Conservation (phyloP, 768 basidiomycete genomes). For the Tubosaeta sp. region DNA sequence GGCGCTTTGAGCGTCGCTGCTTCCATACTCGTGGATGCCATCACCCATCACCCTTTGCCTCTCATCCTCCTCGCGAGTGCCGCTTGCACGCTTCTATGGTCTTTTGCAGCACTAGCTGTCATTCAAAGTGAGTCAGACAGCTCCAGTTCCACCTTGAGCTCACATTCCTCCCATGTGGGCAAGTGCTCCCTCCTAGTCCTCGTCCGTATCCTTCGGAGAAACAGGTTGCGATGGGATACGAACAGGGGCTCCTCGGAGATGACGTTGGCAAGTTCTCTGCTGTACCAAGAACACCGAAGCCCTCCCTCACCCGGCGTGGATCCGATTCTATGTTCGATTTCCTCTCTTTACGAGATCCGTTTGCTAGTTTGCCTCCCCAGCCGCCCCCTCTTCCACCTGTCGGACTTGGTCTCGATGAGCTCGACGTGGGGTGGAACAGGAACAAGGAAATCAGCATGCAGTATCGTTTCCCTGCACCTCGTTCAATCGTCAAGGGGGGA, state of each 20-base stretch:
- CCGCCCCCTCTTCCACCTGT: conserved; percentile 29
- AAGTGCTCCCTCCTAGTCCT: conserved; percentile 22
- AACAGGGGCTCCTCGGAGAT: not conserved
- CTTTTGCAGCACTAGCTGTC: conserved; percentile 11
- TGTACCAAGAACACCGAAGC: conserved; percentile 11
- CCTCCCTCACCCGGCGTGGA: conserved; percentile 17
- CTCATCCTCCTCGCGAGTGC: conserved; percentile 19
- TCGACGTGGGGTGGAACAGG: conserved; percentile 24
- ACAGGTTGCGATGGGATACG: not conserved
- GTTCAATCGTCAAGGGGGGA: conserved; percentile 24
- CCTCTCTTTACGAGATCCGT: conserved; percentile 32
- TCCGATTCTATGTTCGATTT: conserved; percentile 30
- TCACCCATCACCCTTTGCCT: not conserved
- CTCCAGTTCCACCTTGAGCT: not conserved
- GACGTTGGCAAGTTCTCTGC: not conserved
- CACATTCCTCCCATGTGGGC: not conserved
- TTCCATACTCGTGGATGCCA: conserved; percentile 4
- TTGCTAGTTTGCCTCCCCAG: conserved; percentile 31
- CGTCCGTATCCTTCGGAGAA: conserved; percentile 8
- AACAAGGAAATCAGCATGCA: conserved; percentile 23
- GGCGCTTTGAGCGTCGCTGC: conserved; percentile 20
- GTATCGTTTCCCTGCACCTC: conserved; percentile 32
- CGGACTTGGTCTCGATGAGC: conserved; percentile 26
- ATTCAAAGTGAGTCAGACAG: conserved; percentile 22
- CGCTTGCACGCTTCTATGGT: conserved; percentile 24